phyloP scores from a whole-genome alignment of 2,329 filamentous ascomycete genomes.

The Cladobotryum mycophilum region DNA sequence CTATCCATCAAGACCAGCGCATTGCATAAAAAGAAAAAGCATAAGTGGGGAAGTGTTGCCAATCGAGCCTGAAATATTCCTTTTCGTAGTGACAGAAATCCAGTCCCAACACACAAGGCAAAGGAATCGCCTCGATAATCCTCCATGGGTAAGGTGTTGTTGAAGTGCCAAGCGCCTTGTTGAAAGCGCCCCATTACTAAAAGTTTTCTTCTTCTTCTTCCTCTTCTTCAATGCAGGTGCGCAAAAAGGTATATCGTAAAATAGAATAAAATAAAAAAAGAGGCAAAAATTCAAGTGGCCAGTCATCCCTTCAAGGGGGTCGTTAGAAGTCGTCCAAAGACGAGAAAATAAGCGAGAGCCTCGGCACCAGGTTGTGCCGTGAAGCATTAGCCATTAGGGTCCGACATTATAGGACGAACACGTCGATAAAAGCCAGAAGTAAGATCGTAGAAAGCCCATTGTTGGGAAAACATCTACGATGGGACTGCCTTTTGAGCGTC shows the following conservation, averaged over 20 bases:
- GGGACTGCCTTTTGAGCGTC: not conserved
- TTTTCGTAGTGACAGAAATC: constrained; percentile 7
- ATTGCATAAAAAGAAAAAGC: constrained; percentile 3
- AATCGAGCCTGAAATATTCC: constrained; percentile 10
- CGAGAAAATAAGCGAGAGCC: constrained; percentile 8
- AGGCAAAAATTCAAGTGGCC: constrained; percentile 3
- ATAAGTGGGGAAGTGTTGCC: constrained; percentile 23
- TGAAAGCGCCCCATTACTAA: constrained; percentile 6
- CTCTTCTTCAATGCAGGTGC: constrained; percentile 7
- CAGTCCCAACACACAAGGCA: constrained; percentile 6
- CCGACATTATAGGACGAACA: not conserved
- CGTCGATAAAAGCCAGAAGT: constrained; percentile 3
- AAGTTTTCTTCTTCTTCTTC: no score
- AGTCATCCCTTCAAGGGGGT: constrained; percentile 4
- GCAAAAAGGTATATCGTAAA: constrained; percentile 6
- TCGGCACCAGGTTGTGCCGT: constrained; percentile 2
- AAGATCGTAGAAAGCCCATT: not conserved
- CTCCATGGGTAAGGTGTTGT: constrained; percentile 17
- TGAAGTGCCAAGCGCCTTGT: constrained; percentile 17
- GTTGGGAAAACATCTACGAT: not conserved
- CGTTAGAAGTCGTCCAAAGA: constrained; percentile 9
- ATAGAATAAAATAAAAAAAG: no score
- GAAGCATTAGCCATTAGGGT: constrained; percentile 6
- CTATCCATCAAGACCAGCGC: constrained; percentile 3
- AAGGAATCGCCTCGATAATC: constrained; percentile 14